phyloP scores from a whole-genome alignment of 2,329 filamentous ascomycete genomes.

The Shiraia bambusicola region DNA sequence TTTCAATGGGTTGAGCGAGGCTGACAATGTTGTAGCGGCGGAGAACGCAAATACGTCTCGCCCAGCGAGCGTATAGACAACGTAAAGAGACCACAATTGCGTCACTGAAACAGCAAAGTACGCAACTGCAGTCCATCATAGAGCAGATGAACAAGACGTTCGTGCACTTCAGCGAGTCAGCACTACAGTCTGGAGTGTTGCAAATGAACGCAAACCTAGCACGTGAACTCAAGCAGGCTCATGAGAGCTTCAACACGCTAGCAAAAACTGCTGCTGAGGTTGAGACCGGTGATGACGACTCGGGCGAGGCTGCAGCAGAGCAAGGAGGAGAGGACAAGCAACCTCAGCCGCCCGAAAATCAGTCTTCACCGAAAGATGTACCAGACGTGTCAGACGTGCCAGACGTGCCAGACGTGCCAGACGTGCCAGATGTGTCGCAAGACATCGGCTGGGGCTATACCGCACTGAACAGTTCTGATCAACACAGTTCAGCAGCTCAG shows the following conservation, averaged over 20 bases:
- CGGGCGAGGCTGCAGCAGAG: constrained; percentile 32
- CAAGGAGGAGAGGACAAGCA: constrained; percentile 8
- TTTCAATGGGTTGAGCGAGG: neutral
- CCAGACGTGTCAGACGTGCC: no score
- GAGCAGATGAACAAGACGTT: constrained; percentile 75
- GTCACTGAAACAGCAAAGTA: constrained; percentile 69
- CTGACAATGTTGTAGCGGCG: constrained; percentile 59
- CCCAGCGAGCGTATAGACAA: constrained; percentile 80
- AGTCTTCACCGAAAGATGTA: constrained; percentile 7
- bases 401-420: no score
- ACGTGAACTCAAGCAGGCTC: constrained; percentile 58
- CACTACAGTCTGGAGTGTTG: constrained; percentile 59
- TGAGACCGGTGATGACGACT: constrained; percentile 32
- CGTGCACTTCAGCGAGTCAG: constrained; percentile 64
- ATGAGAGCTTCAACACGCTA: constrained; percentile 60
- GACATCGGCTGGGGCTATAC: constrained; percentile 34
- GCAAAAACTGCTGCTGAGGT: constrained; percentile 49
- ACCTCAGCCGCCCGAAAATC: constrained; percentile 1
- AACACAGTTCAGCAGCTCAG: neutral
- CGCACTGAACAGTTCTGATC: constrained; percentile 1
- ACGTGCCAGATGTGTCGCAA: constrained; percentile 9
- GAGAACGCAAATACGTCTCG: constrained; percentile 82
- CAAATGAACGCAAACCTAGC: constrained; percentile 59
- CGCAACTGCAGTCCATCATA: constrained; percentile 67
- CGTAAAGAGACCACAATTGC: constrained; percentile 82